Base-by-base conservation (phyloP, 2,329 filamentous ascomycete species). In the Claviceps cyperi region DNA sequence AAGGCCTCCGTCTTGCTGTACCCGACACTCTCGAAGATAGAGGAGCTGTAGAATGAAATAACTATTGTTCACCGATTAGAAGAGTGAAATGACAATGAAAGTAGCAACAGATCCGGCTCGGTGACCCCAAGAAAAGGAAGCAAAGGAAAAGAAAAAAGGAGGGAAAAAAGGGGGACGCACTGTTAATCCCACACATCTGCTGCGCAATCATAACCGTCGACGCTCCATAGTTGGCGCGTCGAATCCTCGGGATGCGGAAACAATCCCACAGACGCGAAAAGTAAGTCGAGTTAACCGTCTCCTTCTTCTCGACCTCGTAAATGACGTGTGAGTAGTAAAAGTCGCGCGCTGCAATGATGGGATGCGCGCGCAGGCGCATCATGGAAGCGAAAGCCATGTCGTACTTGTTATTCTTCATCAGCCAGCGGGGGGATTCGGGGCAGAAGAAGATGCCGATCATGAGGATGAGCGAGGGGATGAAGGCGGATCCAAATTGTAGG, bases 151-250 rank as follows among this genome's bases (percentile, higher is more conserved):
- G 2, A n/a, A 36, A 17, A 15, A 5, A 32, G 5, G 5, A 7
- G 14, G 37, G 2, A n/a, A 36, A 17, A 15, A 5, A 32, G 5
- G 5, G 11, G 14, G 37, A 49, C 56, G 45, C 35, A 57, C 56
- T 59, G 51, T 59, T 59, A 43, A 59, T 58, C 3, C 58, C 56
- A 58, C 77, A 81, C 72, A 82, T 79, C 63, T 84, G 80, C 62
- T 84, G 81, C 0, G 78, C 80, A 59, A 84, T 76, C 86, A 92
- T 92, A 55, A 91, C 85, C 1, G 80, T 81, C 51, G 81, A 84
- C 1, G 85, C 84, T 32, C 85, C 86, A 44, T 84, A 75, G 22
- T 81, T 89, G 1, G 87, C 86, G 37, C 81, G 74, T 38, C 81
- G 72, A n/a, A 84, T 72, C 49, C 83, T 72, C 1, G 83, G 79